Base-by-base conservation (phyloP, 1,284 basidiomycete genomes). In the Phylloporus sp. region DNA sequence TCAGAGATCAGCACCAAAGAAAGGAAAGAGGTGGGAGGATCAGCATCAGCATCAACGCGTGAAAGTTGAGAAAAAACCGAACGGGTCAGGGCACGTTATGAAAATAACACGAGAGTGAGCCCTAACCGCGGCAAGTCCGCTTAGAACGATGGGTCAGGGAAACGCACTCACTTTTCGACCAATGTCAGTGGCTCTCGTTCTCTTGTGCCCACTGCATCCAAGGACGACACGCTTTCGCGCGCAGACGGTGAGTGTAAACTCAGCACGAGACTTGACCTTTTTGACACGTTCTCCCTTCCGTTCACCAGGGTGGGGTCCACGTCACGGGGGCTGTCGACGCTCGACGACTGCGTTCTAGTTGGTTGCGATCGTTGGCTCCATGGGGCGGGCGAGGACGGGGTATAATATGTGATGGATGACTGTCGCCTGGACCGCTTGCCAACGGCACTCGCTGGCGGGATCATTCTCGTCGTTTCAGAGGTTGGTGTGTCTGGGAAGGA, bases 351-450 rank as follows among this genome's bases (percentile, higher is more conserved):
- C 3, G 58, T 57, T 56, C 54, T 62, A 34, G 28, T 61, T 29
- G 13, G 18, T 1, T 44, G 53, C 5, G 60, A 54, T 32, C 63
- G 69, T 8, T 69, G 69, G 24, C 31, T 62, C 65, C 73, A 68
- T 2, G 73, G 73, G 4, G 73, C 67, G 24, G 72, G 72, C 3
- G 72, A 75, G 2, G 64, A 60, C 13, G 72, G 69, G 22, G 72
- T 76, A 34, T 74, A 76, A 51, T 91, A 91, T 7, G 85, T 82
- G 59, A 91, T 91, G 0, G 88, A 88, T 0, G 87, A 88, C 68
- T 87, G 86, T 61, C 88, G 77, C 20, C 34, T 8, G 34, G 34
- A 37, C 34, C 83, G 79, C 39, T 72, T 62, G 39, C 22, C n/a
- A n/a, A n/a, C 3, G 20, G 66, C 51, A 55, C 60, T 47, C n/a